Conservation (phyloP, 192 early-diverging fungal species). For the Backusella psychrophila region DNA sequence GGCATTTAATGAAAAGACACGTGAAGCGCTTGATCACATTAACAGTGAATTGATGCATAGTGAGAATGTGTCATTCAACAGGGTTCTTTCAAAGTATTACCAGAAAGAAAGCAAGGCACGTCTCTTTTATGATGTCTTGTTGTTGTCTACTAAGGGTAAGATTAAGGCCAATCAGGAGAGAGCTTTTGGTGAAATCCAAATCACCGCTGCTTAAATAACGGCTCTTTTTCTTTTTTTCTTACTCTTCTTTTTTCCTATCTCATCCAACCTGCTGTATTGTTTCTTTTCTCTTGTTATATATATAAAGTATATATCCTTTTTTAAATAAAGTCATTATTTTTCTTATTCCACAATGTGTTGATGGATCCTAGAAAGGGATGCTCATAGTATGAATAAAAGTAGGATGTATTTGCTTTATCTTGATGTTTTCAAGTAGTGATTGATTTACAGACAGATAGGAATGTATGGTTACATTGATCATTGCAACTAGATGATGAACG, state of each 20-base stretch:
- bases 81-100: conserved; percentile 34
- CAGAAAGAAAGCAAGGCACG: conserved; percentile 71
- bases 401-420: too few species aligned
- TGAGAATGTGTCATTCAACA: background rate
- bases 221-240: background rate
- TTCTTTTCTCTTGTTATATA: background rate
- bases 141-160: conserved; percentile 85
- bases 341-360: background rate
- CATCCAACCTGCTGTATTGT: background rate
- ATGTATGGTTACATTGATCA: too few species aligned
- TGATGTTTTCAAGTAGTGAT: too few species aligned
- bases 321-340: background rate
- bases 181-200: conserved; percentile 81
- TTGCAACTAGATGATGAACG: too few species aligned
- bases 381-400: too few species aligned
- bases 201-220: conserved; percentile 38
- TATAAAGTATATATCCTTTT: conserved; percentile 1
- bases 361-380: too few species aligned
- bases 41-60: background rate
- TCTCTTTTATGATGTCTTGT: conserved; percentile 91
- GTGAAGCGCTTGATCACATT: background rate
- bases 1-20: background rate
- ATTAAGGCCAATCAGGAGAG: conserved; percentile 76
- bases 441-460: too few species aligned
- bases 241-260: background rate